phyloP scores from a whole-genome alignment of 495 filamentous ascomycete genomes.

The Jackrogersella multiformis region DNA sequence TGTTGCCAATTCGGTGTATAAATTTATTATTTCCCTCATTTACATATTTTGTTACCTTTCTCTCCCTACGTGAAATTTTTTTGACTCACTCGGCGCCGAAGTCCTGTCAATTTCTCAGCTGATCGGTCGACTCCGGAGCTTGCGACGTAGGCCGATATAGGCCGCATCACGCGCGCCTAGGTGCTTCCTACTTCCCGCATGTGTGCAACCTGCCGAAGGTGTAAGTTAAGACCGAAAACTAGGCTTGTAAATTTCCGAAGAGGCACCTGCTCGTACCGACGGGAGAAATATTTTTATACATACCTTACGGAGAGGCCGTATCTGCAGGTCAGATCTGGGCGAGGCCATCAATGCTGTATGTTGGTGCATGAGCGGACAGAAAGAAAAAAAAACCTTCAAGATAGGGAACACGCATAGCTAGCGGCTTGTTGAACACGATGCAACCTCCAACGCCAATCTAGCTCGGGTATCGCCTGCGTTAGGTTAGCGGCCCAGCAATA shows the following conservation, averaged over 20 bases:
- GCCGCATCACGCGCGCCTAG: too few species aligned
- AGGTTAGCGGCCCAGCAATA: neutral
- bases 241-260: neutral
- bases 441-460: neutral
- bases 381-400: neutral
- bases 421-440: neutral
- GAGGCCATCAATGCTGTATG: neutral
- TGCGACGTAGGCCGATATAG: too few species aligned
- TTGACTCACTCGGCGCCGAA: too few species aligned
- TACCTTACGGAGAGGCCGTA: conserved; percentile 10
- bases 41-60: too few species aligned
- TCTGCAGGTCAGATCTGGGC: neutral
- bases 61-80: too few species aligned
- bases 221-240: neutral
- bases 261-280: neutral
- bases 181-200: too few species aligned
- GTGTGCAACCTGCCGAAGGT: neutral
- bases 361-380: neutral
- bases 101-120: too few species aligned
- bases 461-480: neutral
- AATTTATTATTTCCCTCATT: neutral
- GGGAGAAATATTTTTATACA: too few species aligned
- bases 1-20: neutral
- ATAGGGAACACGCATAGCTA: neutral
- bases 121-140: too few species aligned